Evolutionary conservation across 768 basidiomycete species (phyloP), one percentile per base, ranked within the genome.

Genomic region (Ramaria rubella): DNA sequence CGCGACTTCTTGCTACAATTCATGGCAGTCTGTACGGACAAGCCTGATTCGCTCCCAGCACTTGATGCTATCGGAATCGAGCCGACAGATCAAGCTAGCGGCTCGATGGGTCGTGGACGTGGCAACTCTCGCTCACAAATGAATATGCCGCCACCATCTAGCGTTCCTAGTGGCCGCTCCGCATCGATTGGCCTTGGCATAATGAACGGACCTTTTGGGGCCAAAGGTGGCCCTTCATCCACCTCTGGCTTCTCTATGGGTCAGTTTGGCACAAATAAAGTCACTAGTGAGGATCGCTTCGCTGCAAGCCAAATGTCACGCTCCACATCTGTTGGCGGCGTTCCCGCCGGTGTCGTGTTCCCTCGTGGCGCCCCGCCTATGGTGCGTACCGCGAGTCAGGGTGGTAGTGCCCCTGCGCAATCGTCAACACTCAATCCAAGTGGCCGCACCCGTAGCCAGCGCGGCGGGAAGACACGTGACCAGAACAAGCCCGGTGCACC

Each of bases 1-100:
- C 92, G 94, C 33, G 92, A 94, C 19, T 99, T 99, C 83, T 80
- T 99, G 24, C 72, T 99, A 58, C 95, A 99, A 68, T 99, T 99
- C 75, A 94, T 96, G 90, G 72, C 74, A 23, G 73, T 95, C 59
- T 99, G 96, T 78, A 90, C 84, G 70, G 95, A 97, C 74, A 94
- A 94, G 71, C 95, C 96, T 3, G 92, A 90, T 53, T 78, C 81
- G 55, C 84, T 97, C 26, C 92, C 93, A 38, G 82, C 91, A 59
- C 80, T 97, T 54, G 92, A 93, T 61, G 86, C 87, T 9, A 86
- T 98, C 64, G 95, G 95, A 55, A 81, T 97, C 52, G 92, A 94
- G 65, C 87, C 90, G 9, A 76, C 79, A 26, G 81, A 85, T 63
- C 77, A 83, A 64, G 59, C 73, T 48, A 58, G 74, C 49, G 74